Percentiles rank a stretch among this genome's conserved stretches.
phyloP scores from a whole-genome alignment of 768 basidiomycete genomes.

The Amanita pallidorosea region DNA sequence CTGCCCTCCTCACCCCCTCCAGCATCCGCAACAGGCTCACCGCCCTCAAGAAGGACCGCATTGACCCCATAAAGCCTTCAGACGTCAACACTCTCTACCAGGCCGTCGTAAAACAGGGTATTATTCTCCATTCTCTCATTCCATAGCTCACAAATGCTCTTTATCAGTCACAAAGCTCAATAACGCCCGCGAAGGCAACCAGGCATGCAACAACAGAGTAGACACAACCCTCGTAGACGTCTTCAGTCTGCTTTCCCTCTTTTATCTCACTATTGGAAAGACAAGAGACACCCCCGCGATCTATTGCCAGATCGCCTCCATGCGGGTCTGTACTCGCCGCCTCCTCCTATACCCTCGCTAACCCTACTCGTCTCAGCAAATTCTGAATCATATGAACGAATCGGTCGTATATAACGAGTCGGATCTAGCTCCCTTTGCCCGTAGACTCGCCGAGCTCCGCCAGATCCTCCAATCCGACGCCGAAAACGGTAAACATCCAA shows the following conservation, averaged over 20 bases:
- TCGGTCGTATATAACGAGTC: conserved; percentile 88
- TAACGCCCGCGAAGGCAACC: conserved; percentile 74
- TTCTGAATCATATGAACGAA: conserved; percentile 92
- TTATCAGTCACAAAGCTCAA: conserved; percentile 82
- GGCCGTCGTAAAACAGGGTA: conserved; percentile 88
- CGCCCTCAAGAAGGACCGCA: conserved; percentile 87
- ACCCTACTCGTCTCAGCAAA: conserved; percentile 51
- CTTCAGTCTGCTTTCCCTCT: conserved; percentile 88
- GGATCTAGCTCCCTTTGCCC: conserved; percentile 82
- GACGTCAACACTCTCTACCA: conserved; percentile 93
- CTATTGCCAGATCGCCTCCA: conserved; percentile 92
- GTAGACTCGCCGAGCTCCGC: conserved; percentile 71
- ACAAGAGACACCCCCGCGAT: conserved; percentile 90
- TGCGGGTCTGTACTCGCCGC: conserved; percentile 61
- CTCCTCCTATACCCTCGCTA: conserved; percentile 1
- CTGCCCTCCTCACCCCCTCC: conserved; percentile 11
- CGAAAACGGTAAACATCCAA: conserved; percentile 73
- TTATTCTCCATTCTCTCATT: background rate
- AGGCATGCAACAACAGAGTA: conserved; percentile 75
- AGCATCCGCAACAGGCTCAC: conserved; percentile 95
- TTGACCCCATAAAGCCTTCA: conserved; percentile 83
- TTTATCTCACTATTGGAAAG: conserved; percentile 97
- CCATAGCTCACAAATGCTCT: background rate
- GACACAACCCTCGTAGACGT: conserved; percentile 96
- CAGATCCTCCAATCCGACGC: conserved; percentile 79